Conservation (phyloP, 192 early-diverging fungal genomes). For the Coemansia sp. region DNA sequence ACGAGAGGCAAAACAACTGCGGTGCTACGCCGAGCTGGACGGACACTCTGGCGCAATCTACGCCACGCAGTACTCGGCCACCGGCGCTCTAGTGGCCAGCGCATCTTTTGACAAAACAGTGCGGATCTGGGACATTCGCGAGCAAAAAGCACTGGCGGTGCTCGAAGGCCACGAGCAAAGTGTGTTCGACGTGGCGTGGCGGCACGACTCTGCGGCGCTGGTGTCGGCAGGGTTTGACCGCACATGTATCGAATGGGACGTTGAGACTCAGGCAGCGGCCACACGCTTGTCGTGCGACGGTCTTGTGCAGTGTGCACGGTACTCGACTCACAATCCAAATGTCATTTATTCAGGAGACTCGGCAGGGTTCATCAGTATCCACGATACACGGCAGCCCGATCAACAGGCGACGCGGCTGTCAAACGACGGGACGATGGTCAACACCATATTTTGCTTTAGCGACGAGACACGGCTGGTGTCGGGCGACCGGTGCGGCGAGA, state of each 20-base stretch:
- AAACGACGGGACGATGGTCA: conserved; percentile 47
- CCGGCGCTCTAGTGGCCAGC: conserved; percentile 77
- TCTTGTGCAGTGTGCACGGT: conserved; percentile 46
- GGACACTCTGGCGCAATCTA: conserved; percentile 92
- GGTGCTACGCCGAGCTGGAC: conserved; percentile 56
- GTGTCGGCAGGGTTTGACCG: conserved; percentile 48
- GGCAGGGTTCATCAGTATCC: conserved; percentile 59
- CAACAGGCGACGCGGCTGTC: conserved; percentile 27
- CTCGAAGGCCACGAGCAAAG: conserved; percentile 61
- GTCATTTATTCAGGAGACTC: conserved; percentile 73
- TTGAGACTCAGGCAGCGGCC: conserved; percentile 22
- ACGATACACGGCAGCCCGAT: conserved; percentile 33
- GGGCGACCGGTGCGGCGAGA: conserved; percentile 53
- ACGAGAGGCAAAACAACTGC: conserved; percentile 49
- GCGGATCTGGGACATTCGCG: conserved; percentile 79
- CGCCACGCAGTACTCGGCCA: conserved; percentile 81
- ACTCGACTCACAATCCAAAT: conserved; percentile 60
- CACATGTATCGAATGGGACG: conserved; percentile 50
- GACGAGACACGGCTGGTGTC: conserved; percentile 52
- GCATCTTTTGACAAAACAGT: conserved; percentile 95
- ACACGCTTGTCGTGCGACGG: conserved; percentile 32
- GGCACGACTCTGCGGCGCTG: conserved; percentile 31
- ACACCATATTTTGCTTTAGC: conserved; percentile 53
- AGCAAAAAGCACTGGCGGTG: conserved; percentile 42
- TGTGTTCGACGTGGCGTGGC: conserved; percentile 54